These are phyloP conservation scores for Dictyostelium firmibasis DNA, from an alignment of 78 protist genomes.

Conservation along the genomic window DNA sequence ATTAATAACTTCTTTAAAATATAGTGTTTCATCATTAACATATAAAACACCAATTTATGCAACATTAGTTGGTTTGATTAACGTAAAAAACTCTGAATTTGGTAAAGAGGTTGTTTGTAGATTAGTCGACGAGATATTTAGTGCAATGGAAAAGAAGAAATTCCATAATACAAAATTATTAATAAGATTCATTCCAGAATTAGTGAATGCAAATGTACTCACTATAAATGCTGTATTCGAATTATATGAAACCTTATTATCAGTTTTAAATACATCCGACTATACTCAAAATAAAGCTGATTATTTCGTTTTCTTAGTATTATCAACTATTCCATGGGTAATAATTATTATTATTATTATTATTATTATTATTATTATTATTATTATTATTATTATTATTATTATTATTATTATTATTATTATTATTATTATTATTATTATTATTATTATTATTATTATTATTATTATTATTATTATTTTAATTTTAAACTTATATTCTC, in stretches of 20 bases:
- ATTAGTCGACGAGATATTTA: slow-evolving; percentile 49
- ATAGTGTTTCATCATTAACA: slow-evolving; percentile 53
- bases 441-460: too few species aligned
- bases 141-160: slow-evolving; percentile 33
- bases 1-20: background rate
- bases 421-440: too few species aligned
- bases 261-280: background rate
- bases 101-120: slow-evolving; percentile 71
- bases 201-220: slow-evolving; percentile 42
- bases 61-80: slow-evolving; percentile 61
- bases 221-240: slow-evolving; percentile 20
- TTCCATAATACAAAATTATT: slow-evolving; percentile 17
- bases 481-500: too few species aligned
- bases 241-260: slow-evolving; percentile 35
- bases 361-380: background rate
- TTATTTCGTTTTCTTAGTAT: slow-evolving; percentile 48
- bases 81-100: slow-evolving; percentile 51
- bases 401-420: too few species aligned
- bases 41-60: slow-evolving; percentile 76
- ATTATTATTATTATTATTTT: too few species aligned
- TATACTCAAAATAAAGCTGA: slow-evolving; percentile 65
- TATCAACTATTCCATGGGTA: slow-evolving; percentile 56
- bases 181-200: slow-evolving; percentile 34
- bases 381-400: background rate
- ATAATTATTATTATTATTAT: background rate